Conservation (phyloP, 2,329 filamentous ascomycete genomes). For the Aspergillus niger region DNA sequence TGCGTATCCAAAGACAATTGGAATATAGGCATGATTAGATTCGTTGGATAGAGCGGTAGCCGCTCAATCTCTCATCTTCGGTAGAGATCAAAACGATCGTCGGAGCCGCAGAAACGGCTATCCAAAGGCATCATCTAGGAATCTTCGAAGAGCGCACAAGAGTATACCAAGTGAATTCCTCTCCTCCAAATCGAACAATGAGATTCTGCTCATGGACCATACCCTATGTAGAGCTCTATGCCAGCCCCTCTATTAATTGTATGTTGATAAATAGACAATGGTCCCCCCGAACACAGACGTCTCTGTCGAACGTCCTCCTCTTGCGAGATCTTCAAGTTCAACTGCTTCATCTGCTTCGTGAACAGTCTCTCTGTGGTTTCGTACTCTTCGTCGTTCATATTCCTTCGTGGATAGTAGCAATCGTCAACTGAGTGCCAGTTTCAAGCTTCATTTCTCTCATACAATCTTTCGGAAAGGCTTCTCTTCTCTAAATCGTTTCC, state of each 20-base stretch:
- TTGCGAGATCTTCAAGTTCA: neutral
- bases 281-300: neutral
- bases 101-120: neutral
- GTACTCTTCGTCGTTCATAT: neutral
- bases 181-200: neutral
- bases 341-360: neutral
- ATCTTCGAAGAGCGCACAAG: neutral
- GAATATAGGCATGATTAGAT: neutral
- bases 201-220: neutral
- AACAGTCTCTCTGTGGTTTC: neutral
- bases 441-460: neutral
- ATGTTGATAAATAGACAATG: conserved; percentile 9
- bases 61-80: too few species aligned
- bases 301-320: neutral
- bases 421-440: neutral
- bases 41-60: neutral
- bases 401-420: neutral
- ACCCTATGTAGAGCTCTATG: conserved; percentile 14
- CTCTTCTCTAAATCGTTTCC: too few species aligned
- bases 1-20: neutral
- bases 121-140: neutral
- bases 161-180: neutral
- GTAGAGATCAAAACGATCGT: too few species aligned
- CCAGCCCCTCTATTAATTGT: conserved; percentile 22
- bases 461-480: too few species aligned